Conservation (phyloP, 768 basidiomycete species). For the Jaapia argillacea region DNA sequence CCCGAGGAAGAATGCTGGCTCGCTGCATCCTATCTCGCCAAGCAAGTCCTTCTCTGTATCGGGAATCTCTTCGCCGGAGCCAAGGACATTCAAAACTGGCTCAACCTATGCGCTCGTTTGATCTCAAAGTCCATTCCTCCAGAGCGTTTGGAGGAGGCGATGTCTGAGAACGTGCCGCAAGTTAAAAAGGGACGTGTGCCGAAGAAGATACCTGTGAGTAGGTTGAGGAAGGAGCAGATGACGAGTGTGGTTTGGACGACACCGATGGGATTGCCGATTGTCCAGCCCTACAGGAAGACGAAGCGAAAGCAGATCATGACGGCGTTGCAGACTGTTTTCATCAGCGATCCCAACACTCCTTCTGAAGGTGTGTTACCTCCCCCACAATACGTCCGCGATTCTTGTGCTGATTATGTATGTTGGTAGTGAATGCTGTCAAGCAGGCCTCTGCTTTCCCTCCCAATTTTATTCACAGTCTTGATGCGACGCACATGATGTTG, state of each 20-base stretch:
- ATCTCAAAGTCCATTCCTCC: conserved; percentile 82
- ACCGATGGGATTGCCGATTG: conserved; percentile 88
- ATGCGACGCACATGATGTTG: conserved; percentile 98
- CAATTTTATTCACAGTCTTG: conserved; percentile 95
- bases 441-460: conserved; percentile 98
- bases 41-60: conserved; percentile 71
- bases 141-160: conserved; percentile 44
- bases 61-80: conserved; percentile 93
- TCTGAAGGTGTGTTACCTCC: too few relatives aligned
- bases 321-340: conserved; percentile 76
- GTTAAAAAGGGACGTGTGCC: conserved; percentile 1
- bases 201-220: conserved; percentile 20
- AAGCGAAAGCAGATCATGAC: conserved; percentile 81
- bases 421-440: conserved; percentile 73
- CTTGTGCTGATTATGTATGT: too few relatives aligned
- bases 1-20: conserved; percentile 63
- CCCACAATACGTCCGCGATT: too few relatives aligned
- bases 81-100: conserved; percentile 84
- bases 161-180: conserved; percentile 16
- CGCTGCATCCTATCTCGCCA: conserved; percentile 73
- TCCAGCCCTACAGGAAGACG: conserved; percentile 88
- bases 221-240: conserved; percentile 84
- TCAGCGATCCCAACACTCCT: conserved; percentile 74
- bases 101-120: conserved; percentile 72
- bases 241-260: conserved; percentile 95